A percentile compares a stretch with the other conserved stretches of the same genome.
These are phyloP conservation scores for Fremontodendron californicum DNA, from an alignment of 345 rosid genomes.

Conservation along the genomic window DNA sequence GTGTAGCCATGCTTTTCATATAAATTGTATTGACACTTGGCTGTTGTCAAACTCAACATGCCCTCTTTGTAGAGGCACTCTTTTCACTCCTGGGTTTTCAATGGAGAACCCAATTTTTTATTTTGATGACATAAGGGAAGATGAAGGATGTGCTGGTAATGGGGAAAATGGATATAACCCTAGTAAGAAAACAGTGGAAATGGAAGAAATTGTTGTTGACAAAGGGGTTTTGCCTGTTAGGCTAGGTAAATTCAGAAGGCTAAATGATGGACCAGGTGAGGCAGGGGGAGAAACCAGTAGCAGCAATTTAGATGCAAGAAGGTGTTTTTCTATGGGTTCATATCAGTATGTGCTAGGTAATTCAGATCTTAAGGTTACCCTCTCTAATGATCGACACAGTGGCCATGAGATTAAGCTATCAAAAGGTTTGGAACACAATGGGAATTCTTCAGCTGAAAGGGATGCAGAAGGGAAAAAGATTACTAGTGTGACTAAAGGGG, in stretches of 20 bases:
- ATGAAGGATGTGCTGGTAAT: conserved; percentile 34
- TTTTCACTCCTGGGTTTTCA: conserved; percentile 60
- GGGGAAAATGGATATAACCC: background rate
- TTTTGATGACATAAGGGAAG: conserved; percentile 66
- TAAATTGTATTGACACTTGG: conserved; percentile 85
- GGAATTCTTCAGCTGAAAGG: conserved; percentile 31
- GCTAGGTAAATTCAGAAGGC: conserved; percentile 67
- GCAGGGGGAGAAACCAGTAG: conserved; percentile 79
- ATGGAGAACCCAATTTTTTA: conserved; percentile 69
- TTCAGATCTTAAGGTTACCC: conserved; percentile 58
- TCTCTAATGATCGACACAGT: conserved; percentile 26
- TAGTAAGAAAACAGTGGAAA: conserved; percentile 45
- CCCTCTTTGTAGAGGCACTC: conserved; percentile 78
- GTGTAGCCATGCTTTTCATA: conserved; percentile 92
- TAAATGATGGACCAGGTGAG: conserved; percentile 34
- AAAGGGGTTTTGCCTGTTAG: conserved; percentile 72
- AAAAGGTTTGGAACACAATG: conserved; percentile 27
- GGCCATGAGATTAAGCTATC: conserved; percentile 19
- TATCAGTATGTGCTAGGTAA: conserved; percentile 72
- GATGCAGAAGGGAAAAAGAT: conserved; percentile 56
- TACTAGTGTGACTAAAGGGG: conserved; percentile 60
- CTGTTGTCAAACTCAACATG: conserved; percentile 77
- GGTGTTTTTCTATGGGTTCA: conserved; percentile 89
- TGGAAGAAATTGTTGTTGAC: conserved; percentile 59
- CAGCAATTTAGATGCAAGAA: conserved; percentile 72